Evolutionary conservation across 2,329 filamentous ascomycete genomes (phyloP).

Genomic region (Waltergamsia citrina): DNA sequence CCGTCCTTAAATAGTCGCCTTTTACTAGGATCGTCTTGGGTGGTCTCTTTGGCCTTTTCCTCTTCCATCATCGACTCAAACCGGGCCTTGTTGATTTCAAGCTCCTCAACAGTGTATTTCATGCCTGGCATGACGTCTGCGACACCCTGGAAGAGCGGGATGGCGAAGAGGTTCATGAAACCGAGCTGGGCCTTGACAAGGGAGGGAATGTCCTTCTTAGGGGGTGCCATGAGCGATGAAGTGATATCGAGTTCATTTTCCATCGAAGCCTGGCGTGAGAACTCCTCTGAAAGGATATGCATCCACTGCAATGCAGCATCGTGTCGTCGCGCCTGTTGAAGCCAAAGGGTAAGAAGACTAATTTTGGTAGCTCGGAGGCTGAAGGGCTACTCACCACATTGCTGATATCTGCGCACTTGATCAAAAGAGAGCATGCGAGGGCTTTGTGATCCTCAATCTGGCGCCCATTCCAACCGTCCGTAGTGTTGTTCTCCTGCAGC

Average conservation of each 20-base stretch:
- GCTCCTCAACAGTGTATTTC: constrained; percentile 74
- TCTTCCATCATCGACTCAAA: constrained; percentile 63
- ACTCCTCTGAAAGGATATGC: constrained; percentile 88
- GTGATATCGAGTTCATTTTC: constrained; percentile 80
- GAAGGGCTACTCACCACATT: constrained; percentile 73
- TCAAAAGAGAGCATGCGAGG: constrained; percentile 79
- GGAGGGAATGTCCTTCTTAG: constrained; percentile 74
- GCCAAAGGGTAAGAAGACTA: background rate
- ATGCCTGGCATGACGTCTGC: constrained; percentile 79
- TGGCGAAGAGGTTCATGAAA: constrained; percentile 94
- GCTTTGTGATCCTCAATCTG: constrained; percentile 68
- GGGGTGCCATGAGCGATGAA: constrained; percentile 77
- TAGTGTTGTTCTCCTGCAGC: constrained; percentile 54
- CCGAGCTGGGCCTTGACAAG: constrained; percentile 82
- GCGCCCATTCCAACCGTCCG: constrained; percentile 69
- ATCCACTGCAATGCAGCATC: constrained; percentile 83
- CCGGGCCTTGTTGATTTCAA: constrained; percentile 63
- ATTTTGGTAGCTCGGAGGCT: background rate
- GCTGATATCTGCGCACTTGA: constrained; percentile 98
- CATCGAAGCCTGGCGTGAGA: constrained; percentile 86
- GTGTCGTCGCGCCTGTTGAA: constrained; percentile 67
- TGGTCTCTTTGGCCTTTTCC: constrained; percentile 41
- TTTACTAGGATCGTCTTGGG: constrained; percentile 21
- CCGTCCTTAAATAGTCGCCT: constrained; percentile 27
- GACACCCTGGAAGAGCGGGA: constrained; percentile 83